phyloP scores from a whole-genome alignment of 306 rosid genomes.

The Trichosanthes cucumerina region DNA sequence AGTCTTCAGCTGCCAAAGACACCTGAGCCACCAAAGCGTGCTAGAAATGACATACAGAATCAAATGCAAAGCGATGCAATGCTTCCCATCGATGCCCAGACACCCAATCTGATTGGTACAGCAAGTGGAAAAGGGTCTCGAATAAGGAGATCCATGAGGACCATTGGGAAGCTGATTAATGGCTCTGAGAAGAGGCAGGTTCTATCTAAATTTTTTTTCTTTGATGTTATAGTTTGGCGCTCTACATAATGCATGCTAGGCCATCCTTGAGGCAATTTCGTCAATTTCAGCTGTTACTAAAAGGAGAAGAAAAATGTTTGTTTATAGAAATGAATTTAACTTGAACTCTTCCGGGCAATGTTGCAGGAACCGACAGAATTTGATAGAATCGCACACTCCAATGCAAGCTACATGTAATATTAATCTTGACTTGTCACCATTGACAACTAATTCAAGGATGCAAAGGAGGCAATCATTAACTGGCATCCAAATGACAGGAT shows the following conservation, averaged over 20 bases:
- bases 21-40: slow-evolving; percentile 36
- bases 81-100: slow-evolving; percentile 26
- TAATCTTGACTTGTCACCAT: slow-evolving; percentile 35
- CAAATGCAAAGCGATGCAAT: slow-evolving; percentile 15
- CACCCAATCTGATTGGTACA: slow-evolving; percentile 33
- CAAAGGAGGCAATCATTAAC: slow-evolving; percentile 75
- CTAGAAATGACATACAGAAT: slow-evolving; percentile 27
- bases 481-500: slow-evolving; percentile 37
- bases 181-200: slow-evolving; percentile 73
- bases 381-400: slow-evolving; percentile 43
- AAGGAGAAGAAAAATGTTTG: background rate
- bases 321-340: background rate
- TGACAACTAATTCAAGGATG: slow-evolving; percentile 28
- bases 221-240: background rate
- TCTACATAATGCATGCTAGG: background rate
- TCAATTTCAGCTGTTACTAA: background rate
- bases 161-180: slow-evolving; percentile 83
- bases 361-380: slow-evolving; percentile 56
- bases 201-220: background rate
- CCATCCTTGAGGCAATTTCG: background rate
- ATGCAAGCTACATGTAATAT: slow-evolving; percentile 15
- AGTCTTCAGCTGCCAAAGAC: slow-evolving; percentile 45
- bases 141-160: slow-evolving; percentile 67
- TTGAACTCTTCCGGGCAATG: background rate
- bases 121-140: slow-evolving; percentile 72